Conservation (phyloP, 2,329 filamentous ascomycete genomes). For the Trichoderma koningii region DNA sequence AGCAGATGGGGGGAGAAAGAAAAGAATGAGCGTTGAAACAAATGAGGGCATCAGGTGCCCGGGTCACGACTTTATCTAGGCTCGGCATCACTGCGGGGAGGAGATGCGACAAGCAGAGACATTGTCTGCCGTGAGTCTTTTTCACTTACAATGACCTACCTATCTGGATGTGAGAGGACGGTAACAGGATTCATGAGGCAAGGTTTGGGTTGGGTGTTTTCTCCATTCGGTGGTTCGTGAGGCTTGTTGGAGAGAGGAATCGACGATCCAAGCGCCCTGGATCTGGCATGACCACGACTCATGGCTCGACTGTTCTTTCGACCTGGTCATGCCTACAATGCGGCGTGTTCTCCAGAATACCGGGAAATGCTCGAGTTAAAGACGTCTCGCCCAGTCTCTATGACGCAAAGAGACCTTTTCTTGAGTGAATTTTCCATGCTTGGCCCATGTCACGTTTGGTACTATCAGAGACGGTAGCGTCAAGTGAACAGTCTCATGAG, state of each 20-base stretch:
- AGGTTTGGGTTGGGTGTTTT: neutral
- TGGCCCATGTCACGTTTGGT: neutral
- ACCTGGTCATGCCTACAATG: slow-evolving; percentile 8
- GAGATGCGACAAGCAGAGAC: neutral
- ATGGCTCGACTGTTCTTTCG: slow-evolving; percentile 7
- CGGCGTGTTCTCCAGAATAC: neutral
- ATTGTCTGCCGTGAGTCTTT: neutral
- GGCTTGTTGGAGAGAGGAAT: neutral
- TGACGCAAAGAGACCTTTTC: neutral
- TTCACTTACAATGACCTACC: too few species aligned
- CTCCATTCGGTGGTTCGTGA: neutral
- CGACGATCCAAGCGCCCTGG: neutral
- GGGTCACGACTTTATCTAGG: neutral
- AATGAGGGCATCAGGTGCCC: slow-evolving; percentile 19
- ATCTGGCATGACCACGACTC: slow-evolving; percentile 3
- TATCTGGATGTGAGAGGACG: neutral
- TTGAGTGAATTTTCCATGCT: slow-evolving; percentile 15
- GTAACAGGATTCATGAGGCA: neutral
- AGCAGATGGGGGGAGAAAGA: neutral
- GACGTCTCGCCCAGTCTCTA: too few species aligned
- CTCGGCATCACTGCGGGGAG: neutral
- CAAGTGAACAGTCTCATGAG: slow-evolving; percentile 13
- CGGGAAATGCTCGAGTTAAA: neutral
- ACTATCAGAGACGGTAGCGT: neutral
- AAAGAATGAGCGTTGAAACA: slow-evolving; percentile 1